Evolutionary conservation across 768 basidiomycete species (phyloP).

Genomic region (Aureoboletus auriporus): DNA sequence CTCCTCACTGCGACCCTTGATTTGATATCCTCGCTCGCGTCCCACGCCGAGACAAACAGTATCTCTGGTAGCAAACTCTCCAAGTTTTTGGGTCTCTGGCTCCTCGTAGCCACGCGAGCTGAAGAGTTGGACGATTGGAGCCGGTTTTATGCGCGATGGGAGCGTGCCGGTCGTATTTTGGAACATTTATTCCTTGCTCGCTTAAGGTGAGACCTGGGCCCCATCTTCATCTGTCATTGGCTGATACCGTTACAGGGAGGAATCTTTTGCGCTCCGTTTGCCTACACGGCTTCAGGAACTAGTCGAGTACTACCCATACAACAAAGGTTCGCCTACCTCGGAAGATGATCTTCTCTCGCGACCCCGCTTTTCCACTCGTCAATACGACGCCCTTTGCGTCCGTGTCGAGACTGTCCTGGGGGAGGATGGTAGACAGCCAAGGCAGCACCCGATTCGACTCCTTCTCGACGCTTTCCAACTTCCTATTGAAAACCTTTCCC

Average conservation of each 20-base stretch:
- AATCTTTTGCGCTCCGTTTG: slow-evolving; percentile 50
- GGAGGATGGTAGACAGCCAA: slow-evolving; percentile 30
- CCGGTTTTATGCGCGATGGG: slow-evolving; percentile 72
- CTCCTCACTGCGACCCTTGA: slow-evolving; percentile 56
- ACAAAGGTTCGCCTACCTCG: slow-evolving; percentile 23
- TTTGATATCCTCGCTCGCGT: slow-evolving; percentile 64
- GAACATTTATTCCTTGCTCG: slow-evolving; percentile 75
- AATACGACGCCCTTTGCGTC: slow-evolving; percentile 61
- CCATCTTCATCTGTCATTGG: neutral
- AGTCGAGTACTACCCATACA: slow-evolving; percentile 66
- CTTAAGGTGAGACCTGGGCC: slow-evolving; percentile 49
- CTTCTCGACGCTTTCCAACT: slow-evolving; percentile 60
- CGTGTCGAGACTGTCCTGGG: slow-evolving; percentile 57
- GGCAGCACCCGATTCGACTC: slow-evolving; percentile 54
- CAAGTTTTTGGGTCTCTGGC: slow-evolving; percentile 71
- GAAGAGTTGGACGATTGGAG: slow-evolving; percentile 55
- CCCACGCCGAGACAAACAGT: slow-evolving; percentile 68
- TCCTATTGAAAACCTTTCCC: slow-evolving; percentile 28
- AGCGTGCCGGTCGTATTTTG: slow-evolving; percentile 62
- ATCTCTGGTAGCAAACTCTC: slow-evolving; percentile 76
- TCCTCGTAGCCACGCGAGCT: slow-evolving; percentile 48
- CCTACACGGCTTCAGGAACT: slow-evolving; percentile 70
- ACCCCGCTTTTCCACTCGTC: slow-evolving; percentile 66
- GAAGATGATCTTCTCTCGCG: slow-evolving; percentile 50
- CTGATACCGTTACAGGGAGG: slow-evolving; percentile 43